These are phyloP conservation scores for Viola pubescens DNA, from an alignment of 441 rosid species.

Conservation along the genomic window DNA sequence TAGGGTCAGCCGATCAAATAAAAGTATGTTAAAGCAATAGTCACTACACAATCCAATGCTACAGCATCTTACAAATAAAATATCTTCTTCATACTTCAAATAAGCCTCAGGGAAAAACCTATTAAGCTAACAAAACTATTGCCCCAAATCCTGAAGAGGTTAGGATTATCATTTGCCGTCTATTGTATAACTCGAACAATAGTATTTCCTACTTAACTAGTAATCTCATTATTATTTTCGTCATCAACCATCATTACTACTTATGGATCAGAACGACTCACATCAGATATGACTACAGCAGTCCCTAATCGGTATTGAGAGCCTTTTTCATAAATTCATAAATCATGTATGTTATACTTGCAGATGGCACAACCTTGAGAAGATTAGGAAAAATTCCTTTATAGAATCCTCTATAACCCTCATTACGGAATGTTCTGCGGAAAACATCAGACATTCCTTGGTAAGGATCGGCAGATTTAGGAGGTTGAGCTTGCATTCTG, in stretches of 20 bases:
- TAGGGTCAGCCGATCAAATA: no score
- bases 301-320: conserved; percentile 41
- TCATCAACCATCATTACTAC: conserved; percentile 22
- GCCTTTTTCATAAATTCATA: conserved; percentile 80
- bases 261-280: conserved; percentile 9
- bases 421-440: conserved; percentile 51
- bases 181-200: conserved; percentile 30
- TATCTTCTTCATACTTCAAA: conserved; percentile 18
- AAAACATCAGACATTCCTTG: conserved; percentile 68
- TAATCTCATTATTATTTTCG: conserved; percentile 18
- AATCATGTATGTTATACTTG: conserved; percentile 76
- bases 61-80: conserved; percentile 10
- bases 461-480: conserved; percentile 37
- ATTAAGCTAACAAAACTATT: conserved; percentile 29
- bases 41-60: conserved; percentile 19
- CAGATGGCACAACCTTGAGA: conserved; percentile 71
- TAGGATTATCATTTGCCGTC: conserved; percentile 13
- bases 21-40: background rate
- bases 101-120: conserved; percentile 24
- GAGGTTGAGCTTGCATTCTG: conserved; percentile 74
- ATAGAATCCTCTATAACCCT: conserved; percentile 69
- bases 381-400: conserved; percentile 75
- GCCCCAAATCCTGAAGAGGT: conserved; percentile 23
- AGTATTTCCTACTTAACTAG: conserved; percentile 27
- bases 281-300: background rate